Percentiles rank a stretch among this genome's conserved stretches.
Conservation (phyloP, 345 rosid species). For the Rhodamnia argentea region DNA sequence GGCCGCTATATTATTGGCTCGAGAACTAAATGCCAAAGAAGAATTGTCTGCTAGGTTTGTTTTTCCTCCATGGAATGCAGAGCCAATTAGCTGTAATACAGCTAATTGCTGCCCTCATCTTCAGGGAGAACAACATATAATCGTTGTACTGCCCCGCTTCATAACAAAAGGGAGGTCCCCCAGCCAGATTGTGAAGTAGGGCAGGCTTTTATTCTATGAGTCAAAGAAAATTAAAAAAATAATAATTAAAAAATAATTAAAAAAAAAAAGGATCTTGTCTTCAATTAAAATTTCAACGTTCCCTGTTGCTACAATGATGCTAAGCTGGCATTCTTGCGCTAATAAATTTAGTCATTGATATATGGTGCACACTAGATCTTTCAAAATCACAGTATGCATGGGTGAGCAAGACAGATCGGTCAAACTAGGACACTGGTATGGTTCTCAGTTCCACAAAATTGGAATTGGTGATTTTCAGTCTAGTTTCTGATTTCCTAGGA, state of each 20-base stretch:
- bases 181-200: background rate
- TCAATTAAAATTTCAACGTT: background rate
- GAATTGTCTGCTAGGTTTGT: background rate
- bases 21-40: background rate
- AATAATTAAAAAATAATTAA: background rate
- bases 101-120: background rate
- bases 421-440: too few relatives aligned
- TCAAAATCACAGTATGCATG: background rate
- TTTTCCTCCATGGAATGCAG: background rate
- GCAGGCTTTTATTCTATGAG: background rate
- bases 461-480: too few relatives aligned
- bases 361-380: background rate
- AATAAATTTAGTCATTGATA: background rate
- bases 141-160: background rate
- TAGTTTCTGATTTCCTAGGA: too few relatives aligned
- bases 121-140: background rate
- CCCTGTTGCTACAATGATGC: background rate
- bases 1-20: background rate
- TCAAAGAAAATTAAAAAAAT: background rate
- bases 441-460: too few relatives aligned
- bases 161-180: background rate
- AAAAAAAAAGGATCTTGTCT: background rate
- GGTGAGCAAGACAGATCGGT: too few relatives aligned
- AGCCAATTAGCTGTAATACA: background rate
- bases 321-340: background rate